Conservation (phyloP, 1,284 basidiomycete species). For the Schizophyllum amplum region DNA sequence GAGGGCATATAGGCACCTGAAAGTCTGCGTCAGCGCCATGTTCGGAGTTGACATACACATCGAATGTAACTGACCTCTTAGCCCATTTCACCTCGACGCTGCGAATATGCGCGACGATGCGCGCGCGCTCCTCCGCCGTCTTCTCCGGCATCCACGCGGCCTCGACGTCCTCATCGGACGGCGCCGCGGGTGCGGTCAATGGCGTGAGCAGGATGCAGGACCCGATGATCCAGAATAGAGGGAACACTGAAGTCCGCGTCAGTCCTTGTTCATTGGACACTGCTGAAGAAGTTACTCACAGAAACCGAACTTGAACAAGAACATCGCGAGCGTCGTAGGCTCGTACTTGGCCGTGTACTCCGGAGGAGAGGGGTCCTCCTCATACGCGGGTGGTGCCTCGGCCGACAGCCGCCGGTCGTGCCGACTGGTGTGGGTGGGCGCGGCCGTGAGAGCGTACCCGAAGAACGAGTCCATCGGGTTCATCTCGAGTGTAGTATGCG, state of each 20-base stretch:
- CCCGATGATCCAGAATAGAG: slow-evolving; percentile 29
- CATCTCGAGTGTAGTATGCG: not conserved
- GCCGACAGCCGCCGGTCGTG: slow-evolving; percentile 11
- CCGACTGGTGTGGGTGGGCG: slow-evolving; percentile 12
- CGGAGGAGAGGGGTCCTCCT: slow-evolving; percentile 7
- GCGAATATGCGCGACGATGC: slow-evolving; percentile 27
- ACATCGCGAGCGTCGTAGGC: slow-evolving; percentile 33
- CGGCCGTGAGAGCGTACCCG: slow-evolving; percentile 10
- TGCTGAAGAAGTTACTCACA: slow-evolving; percentile 19
- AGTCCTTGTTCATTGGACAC: not conserved
- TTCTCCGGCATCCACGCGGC: slow-evolving; percentile 36
- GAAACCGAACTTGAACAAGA: slow-evolving; percentile 36
- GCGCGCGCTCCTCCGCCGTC: slow-evolving; percentile 35
- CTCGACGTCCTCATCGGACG: slow-evolving; percentile 2
- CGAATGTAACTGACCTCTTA: slow-evolving; percentile 21
- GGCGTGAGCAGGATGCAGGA: slow-evolving; percentile 23
- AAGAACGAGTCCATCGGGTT: slow-evolving; percentile 14
- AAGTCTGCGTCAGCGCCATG: slow-evolving; percentile 15
- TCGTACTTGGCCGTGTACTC: slow-evolving; percentile 16
- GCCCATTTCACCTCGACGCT: slow-evolving; percentile 33
- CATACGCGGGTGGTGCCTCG: slow-evolving; percentile 9
- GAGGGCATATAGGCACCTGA: slow-evolving; percentile 27
- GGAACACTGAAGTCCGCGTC: slow-evolving; percentile 22
- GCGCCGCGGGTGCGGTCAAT: slow-evolving; percentile 19
- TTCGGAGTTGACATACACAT: slow-evolving; percentile 21